Conservation (phyloP, 2,329 filamentous ascomycete genomes). For the Catunica adiposa region DNA sequence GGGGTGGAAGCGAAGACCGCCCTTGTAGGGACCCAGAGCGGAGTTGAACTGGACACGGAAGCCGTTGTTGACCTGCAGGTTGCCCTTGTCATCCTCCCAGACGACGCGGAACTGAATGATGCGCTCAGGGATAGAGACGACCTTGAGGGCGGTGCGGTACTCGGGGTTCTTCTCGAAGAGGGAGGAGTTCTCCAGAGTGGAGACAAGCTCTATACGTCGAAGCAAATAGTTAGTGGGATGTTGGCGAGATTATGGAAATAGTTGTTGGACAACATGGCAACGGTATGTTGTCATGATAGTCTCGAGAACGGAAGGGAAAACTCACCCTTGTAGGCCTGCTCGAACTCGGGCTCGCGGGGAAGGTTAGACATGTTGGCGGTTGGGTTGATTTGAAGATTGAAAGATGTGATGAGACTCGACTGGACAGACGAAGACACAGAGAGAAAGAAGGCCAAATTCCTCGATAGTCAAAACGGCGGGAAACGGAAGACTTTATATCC, state of each 20-base stretch:
- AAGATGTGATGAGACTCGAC: not conserved
- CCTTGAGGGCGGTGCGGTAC: constrained; percentile 76
- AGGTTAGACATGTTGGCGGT: constrained; percentile 57
- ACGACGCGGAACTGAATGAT: constrained; percentile 93
- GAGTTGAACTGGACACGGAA: constrained; percentile 99
- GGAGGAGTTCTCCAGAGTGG: constrained; percentile 81
- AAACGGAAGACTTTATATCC: constrained; percentile 8
- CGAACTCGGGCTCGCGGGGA: constrained; percentile 83
- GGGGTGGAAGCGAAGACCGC: constrained; percentile 87
- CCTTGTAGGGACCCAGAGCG: constrained; percentile 94
- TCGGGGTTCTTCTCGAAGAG: constrained; percentile 91
- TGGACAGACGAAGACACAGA: not conserved
- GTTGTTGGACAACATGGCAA: not conserved
- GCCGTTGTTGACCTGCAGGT: constrained; percentile 82
- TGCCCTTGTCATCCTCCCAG: constrained; percentile 88
- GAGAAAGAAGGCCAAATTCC: not conserved
- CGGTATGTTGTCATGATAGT: not conserved
- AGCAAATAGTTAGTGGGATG: not conserved
- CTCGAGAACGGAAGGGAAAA: not conserved
- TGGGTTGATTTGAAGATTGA: not conserved
- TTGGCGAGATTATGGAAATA: not conserved
- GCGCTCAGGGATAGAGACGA: constrained; percentile 84
- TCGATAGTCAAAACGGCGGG: not conserved
- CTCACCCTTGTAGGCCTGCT: constrained; percentile 92
- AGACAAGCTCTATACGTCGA: constrained; percentile 60